Percentiles rank a stretch among this genome's conserved stretches.
These are phyloP conservation scores for Colletotrichum abscissum DNA, from an alignment of 2,329 filamentous ascomycete genomes.

Conservation along the genomic window DNA sequence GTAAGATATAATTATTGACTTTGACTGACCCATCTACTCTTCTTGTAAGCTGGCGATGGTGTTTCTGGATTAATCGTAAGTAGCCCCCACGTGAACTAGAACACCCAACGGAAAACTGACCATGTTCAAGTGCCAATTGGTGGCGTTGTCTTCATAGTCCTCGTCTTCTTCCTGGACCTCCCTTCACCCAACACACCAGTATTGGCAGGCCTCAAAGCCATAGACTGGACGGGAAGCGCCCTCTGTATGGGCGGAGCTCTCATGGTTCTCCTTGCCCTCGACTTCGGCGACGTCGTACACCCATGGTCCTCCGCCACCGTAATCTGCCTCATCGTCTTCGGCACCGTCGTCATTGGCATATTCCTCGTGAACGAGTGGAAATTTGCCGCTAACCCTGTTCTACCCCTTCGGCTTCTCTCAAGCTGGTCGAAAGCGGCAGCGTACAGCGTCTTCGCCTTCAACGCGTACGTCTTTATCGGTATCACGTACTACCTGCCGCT, in stretches of 20 bases:
- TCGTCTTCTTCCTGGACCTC: conserved; percentile 64
- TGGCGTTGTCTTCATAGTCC: conserved; percentile 40
- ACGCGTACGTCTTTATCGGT: conserved; percentile 79
- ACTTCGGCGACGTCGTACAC: conserved; percentile 67
- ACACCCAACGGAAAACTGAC: not conserved
- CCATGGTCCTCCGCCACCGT: conserved; percentile 76
- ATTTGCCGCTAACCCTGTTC: conserved; percentile 45
- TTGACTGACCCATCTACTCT: conserved; percentile 56
- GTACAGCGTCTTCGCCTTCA: conserved; percentile 72
- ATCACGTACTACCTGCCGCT: conserved; percentile 58
- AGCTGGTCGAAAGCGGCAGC: conserved; percentile 67
- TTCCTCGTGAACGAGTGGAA: conserved; percentile 50
- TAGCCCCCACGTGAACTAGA: too few relatives aligned
- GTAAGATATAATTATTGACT: conserved; percentile 42
- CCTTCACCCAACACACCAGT: conserved; percentile 76
- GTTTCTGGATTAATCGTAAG: conserved; percentile 53
- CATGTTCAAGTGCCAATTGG: conserved; percentile 42
- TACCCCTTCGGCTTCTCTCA: conserved; percentile 57
- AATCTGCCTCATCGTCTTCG: conserved; percentile 62
- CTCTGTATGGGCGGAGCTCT: conserved; percentile 50
- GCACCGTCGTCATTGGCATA: conserved; percentile 51
- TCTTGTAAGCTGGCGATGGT: conserved; percentile 52
- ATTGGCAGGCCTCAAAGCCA: conserved; percentile 69
- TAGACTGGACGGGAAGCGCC: conserved; percentile 57
- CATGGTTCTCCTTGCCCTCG: conserved; percentile 46